phyloP scores from a whole-genome alignment of 2,329 filamentous ascomycete species.

The Rutstroemia sp. region DNA sequence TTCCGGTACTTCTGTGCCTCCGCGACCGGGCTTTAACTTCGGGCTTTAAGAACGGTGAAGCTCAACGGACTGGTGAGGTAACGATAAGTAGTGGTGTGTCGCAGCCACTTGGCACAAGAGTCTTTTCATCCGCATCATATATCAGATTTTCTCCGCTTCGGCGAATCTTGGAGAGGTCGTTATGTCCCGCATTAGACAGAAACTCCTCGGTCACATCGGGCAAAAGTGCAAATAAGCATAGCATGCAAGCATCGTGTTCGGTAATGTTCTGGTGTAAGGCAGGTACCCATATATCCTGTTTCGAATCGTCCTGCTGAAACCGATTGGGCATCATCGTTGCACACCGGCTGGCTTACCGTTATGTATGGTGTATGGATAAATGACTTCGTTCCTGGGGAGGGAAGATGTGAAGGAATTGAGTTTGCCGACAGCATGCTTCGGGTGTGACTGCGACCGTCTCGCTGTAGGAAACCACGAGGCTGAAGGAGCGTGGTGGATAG shows the following conservation, averaged over 20 bases:
- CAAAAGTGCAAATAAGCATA: constrained; percentile 1
- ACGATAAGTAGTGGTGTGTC: not conserved
- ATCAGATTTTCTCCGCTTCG: not conserved
- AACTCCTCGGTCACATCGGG: constrained; percentile 3
- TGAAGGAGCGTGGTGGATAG: not conserved
- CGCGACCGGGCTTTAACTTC: not conserved
- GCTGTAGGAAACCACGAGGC: constrained; percentile 1
- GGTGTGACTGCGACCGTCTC: not conserved
- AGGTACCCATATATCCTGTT: constrained; percentile 8
- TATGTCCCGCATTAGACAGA: not conserved
- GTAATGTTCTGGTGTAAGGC: constrained; percentile 1
- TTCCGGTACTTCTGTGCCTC: not conserved
- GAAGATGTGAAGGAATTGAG: not conserved
- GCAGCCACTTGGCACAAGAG: not conserved
- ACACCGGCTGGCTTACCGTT: not conserved
- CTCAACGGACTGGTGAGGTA: not conserved
- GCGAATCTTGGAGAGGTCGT: not conserved
- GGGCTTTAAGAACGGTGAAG: not conserved
- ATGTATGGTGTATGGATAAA: not conserved
- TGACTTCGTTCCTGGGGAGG: not conserved
- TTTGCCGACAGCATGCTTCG: not conserved
- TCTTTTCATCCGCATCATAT: not conserved
- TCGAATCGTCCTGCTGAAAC: constrained; percentile 9
- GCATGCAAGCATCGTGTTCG: constrained; percentile 2
- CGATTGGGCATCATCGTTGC: not conserved